A percentile compares a stretch with the other conserved stretches of the same genome.
phyloP scores from a whole-genome alignment of 2,329 filamentous ascomycete genomes.

The Trichoderma breve region DNA sequence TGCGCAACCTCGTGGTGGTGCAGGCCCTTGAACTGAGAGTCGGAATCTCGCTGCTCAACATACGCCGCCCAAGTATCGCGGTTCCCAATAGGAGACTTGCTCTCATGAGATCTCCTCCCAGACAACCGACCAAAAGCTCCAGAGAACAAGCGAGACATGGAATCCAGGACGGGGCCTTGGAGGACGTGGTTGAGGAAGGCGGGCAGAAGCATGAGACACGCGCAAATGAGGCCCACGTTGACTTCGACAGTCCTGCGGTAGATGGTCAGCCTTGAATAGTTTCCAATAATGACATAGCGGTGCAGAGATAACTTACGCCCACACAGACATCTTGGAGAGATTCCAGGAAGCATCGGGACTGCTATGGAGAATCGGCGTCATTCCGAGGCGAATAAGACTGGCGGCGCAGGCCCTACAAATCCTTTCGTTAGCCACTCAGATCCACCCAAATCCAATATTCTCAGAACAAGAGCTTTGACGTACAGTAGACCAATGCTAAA shows the following conservation, averaged over 20 bases:
- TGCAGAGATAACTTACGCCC: neutral
- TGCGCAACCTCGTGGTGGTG: neutral
- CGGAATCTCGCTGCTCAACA: neutral
- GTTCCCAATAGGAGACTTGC: neutral
- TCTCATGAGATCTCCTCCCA: neutral
- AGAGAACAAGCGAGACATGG: neutral
- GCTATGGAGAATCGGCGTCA: neutral
- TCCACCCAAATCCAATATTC: too few relatives aligned
- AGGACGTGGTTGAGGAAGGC: slow-evolving; percentile 1
- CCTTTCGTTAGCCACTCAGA: neutral
- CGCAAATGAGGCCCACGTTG: neutral
- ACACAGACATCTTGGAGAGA: neutral
- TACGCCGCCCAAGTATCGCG: neutral
- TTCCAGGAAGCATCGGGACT: neutral
- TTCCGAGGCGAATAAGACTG: neutral
- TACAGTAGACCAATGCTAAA: neutral
- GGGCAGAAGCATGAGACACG: neutral
- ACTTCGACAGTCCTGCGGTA: neutral
- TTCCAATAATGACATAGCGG: neutral
- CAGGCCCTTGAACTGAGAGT: neutral
- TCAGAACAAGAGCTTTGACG: neutral
- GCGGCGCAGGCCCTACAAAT: neutral
- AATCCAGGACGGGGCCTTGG: neutral
- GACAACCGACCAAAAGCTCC: neutral
- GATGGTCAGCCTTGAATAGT: too few relatives aligned